Base-by-base conservation (phyloP, 2,329 filamentous ascomycete genomes). In the Triangularia verruculosa region DNA sequence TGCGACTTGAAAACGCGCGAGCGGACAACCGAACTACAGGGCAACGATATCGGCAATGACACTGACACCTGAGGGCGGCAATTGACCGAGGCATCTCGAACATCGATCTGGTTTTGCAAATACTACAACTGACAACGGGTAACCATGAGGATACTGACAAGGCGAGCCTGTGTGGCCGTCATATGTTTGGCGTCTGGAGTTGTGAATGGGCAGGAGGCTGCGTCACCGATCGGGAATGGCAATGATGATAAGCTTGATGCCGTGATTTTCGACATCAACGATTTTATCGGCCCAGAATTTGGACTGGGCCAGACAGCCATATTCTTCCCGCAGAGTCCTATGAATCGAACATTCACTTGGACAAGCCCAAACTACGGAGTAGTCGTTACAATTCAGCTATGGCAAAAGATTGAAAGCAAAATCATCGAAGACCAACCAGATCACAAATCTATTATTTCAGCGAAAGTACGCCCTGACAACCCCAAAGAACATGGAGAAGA, bases 101-200 rank as follows among this genome's bases (percentile, higher is more conserved):
- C 22, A 6, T 9, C 51, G 22, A 54, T 13, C 22, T 22, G 13
- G 32, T 39, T 32, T 39, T 34, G 47, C 52, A 4, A 17, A n/a
- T 13, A 7, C n/a, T 22, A 24, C 25, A 20, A 62, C 20, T 12
- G 34, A 61, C 27, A 15, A 65, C 24, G n/a, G 8, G 68, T 68
- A 66, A 60, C 64, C 63, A 67, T 69, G 66, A 57, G 57, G 17
- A 47, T 22, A 39, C 54, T 55, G 15, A 39, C 22, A 39, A 34
- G 55, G 32, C 53, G 39, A 47, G 47, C 30, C 15, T 70, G 69
- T 63, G 63, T 69, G 20, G 61, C 58, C 24, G 61, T 32, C 39
- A 62, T 43, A 4, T 64, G 61, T 22, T 51, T 68, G 51, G 30
- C 43, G 3, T 15, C 63, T 1, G 61, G 62, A 20, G 47, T 53